These are phyloP conservation scores for Gamsiella multidivaricata DNA, from an alignment of 192 early-diverging fungal genomes.

Conservation along the genomic window DNA sequence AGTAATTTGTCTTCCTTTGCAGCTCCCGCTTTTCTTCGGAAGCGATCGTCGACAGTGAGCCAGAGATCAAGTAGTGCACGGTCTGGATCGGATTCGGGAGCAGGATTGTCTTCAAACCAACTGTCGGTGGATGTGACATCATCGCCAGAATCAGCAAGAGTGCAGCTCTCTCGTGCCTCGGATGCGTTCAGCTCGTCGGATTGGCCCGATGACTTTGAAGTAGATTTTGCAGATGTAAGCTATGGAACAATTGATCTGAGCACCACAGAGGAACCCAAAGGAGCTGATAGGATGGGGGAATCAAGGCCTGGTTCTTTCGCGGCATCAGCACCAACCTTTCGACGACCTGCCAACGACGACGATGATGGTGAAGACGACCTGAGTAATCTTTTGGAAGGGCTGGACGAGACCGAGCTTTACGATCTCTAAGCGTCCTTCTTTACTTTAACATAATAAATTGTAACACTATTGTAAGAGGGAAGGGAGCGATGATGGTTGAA, in stretches of 20 bases:
- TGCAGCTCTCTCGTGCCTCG: background rate
- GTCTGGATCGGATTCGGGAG: background rate
- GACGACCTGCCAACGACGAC: background rate
- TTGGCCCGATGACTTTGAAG: constrained; percentile 24
- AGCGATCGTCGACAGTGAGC: constrained; percentile 8
- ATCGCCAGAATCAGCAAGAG: background rate
- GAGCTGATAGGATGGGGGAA: background rate
- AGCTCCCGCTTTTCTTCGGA: constrained; percentile 25
- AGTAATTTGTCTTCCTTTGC: constrained; percentile 29
- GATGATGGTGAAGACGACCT: constrained; percentile 34
- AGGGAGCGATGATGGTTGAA: no score
- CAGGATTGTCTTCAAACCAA: background rate
- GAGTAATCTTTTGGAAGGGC: constrained; percentile 31
- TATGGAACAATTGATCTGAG: constrained; percentile 2
- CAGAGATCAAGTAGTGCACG: constrained; percentile 1
- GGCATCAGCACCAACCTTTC: background rate
- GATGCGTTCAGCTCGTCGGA: constrained; percentile 3
- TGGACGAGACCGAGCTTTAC: constrained; percentile 31
- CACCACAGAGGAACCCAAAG: background rate
- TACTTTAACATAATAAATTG: no score
- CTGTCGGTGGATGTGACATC: no score
- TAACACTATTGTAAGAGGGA: no score
- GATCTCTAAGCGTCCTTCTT: constrained; percentile 11
- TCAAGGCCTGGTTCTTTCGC: background rate
- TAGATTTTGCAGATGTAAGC: constrained; percentile 20